Evolutionary conservation across 1,139 yeast species (phyloP).

Genomic region (Zhuliangozyma blackwelliae): DNA sequence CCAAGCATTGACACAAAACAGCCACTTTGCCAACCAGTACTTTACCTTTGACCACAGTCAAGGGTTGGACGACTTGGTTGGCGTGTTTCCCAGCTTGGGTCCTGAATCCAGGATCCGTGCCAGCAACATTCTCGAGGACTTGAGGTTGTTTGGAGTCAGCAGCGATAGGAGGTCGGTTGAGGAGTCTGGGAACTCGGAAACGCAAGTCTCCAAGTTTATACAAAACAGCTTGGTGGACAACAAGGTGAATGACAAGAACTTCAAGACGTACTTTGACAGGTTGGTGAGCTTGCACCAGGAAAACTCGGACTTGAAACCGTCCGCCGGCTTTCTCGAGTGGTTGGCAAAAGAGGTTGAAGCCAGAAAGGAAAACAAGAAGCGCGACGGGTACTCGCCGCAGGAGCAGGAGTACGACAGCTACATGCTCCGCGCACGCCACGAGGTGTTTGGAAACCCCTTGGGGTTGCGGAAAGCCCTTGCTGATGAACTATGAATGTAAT

Average conservation of each 20-base stretch:
- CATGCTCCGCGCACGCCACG: constrained; percentile 59
- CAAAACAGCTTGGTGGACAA: constrained; percentile 36
- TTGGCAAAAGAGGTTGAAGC: constrained; percentile 47
- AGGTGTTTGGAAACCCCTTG: constrained; percentile 74
- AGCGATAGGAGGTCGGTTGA: constrained; percentile 20
- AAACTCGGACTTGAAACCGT: constrained; percentile 21
- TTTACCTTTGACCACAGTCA: constrained; percentile 17
- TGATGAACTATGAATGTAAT: constrained; percentile 49
- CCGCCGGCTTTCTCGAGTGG: constrained; percentile 54
- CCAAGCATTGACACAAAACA: constrained; percentile 36
- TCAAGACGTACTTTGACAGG: constrained; percentile 39
- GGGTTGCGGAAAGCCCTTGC: constrained; percentile 57
- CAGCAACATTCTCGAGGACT: constrained; percentile 40
- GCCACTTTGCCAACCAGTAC: constrained; percentile 22
- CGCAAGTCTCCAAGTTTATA: constrained; percentile 25
- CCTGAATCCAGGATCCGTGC: constrained; percentile 28
- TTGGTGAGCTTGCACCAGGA: constrained; percentile 34
- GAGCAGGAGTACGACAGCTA: constrained; percentile 39
- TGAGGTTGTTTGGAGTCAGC: constrained; percentile 17
- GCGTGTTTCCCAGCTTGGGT: constrained; percentile 25
- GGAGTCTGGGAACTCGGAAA: constrained; percentile 18
- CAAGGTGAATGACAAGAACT: constrained; percentile 1
- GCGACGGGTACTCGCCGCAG: constrained; percentile 24
- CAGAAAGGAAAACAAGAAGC: constrained; percentile 27
- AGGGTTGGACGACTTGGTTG: constrained; percentile 25